A percentile compares a stretch with the other conserved stretches of the same genome.
These are phyloP conservation scores for Urtica urens DNA, from an alignment of 306 rosid species.

Conservation along the genomic window DNA sequence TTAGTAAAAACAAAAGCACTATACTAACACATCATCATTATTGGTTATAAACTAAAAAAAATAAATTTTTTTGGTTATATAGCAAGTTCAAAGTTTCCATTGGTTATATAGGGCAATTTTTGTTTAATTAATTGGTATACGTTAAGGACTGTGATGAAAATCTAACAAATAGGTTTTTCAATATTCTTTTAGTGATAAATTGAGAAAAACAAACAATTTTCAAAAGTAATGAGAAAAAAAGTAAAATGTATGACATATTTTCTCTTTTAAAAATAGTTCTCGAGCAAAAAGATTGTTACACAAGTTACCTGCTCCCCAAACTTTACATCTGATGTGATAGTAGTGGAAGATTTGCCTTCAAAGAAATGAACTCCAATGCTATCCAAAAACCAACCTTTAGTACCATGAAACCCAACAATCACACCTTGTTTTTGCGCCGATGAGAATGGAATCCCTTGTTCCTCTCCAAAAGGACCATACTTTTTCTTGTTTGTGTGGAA, in stretches of 20 bases:
- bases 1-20: too few species aligned
- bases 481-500: slow-evolving; percentile 10
- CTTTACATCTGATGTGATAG: not conserved
- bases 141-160: too few species aligned
- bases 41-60: too few species aligned
- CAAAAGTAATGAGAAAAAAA: not conserved
- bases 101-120: too few species aligned
- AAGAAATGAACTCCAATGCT: slow-evolving; percentile 5
- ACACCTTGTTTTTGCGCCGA: slow-evolving; percentile 6
- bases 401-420: slow-evolving; percentile 12
- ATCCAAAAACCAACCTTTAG: slow-evolving; percentile 3
- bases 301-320: not conserved
- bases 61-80: too few species aligned
- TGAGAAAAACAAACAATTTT: too few species aligned
- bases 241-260: not conserved
- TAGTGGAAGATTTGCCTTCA: not conserved
- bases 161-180: too few species aligned
- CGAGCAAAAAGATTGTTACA: not conserved
- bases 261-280: not conserved
- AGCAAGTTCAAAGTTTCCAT: too few species aligned
- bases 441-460: slow-evolving; percentile 11
- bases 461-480: slow-evolving; percentile 15
- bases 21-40: too few species aligned
- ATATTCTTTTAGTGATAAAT: too few species aligned
- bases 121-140: too few species aligned